Evolutionary conservation across 1,139 yeast genomes (phyloP).

Genomic region (Yamadazyma diospyri): DNA sequence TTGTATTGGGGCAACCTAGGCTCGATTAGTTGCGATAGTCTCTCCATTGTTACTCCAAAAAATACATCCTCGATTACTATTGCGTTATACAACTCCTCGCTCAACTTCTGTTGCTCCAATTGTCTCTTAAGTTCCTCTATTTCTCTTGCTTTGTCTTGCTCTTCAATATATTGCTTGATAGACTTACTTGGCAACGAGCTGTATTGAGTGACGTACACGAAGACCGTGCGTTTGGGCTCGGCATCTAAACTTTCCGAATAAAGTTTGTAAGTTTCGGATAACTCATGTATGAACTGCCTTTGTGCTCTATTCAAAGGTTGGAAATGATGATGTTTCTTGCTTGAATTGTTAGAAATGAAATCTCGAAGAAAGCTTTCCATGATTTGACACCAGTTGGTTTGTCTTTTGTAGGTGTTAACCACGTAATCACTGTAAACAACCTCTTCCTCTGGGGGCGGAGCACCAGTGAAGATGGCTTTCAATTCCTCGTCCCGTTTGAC

Average conservation of each 20-base stretch:
- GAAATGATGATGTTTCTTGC: constrained; percentile 52
- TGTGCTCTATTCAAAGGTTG: constrained; percentile 71
- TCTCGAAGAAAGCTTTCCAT: constrained; percentile 53
- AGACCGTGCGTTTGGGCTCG: constrained; percentile 76
- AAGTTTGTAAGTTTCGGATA: constrained; percentile 57
- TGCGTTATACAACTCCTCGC: constrained; percentile 41
- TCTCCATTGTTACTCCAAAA: constrained; percentile 49
- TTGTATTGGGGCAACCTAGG: constrained; percentile 19
- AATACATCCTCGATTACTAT: constrained; percentile 51
- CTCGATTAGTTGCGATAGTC: constrained; percentile 14
- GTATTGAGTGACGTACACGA: constrained; percentile 44
- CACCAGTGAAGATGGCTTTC: constrained; percentile 54
- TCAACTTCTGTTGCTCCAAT: constrained; percentile 15
- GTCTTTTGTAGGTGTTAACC: constrained; percentile 44
- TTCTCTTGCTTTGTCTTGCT: constrained; percentile 21
- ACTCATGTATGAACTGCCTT: constrained; percentile 65
- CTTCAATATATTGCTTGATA: constrained; percentile 29
- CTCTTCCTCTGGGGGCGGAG: constrained; percentile 12
- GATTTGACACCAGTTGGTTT: constrained; percentile 60
- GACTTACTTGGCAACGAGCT: constrained; percentile 28
- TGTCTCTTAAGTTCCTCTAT: constrained; percentile 20
- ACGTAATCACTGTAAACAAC: constrained; percentile 32
- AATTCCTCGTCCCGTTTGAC: constrained; percentile 58
- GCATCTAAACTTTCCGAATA: constrained; percentile 75
- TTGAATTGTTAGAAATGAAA: constrained; percentile 33